phyloP scores from a whole-genome alignment of 2,329 filamentous ascomycete species.

The Fusarium mexicanum region DNA sequence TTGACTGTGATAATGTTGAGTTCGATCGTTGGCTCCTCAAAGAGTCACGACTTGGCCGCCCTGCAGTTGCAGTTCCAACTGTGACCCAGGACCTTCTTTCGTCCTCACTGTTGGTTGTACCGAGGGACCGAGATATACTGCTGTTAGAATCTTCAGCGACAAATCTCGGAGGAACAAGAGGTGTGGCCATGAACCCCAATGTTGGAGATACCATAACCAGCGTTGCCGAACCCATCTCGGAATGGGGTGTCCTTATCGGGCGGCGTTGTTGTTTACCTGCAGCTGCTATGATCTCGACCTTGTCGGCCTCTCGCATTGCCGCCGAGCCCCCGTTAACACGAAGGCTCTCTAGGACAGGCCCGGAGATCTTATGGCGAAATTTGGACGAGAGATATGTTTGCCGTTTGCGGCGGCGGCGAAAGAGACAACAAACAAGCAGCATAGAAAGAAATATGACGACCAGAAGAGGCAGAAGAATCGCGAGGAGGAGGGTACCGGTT shows the following conservation, averaged over 20 bases:
- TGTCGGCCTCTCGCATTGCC: conserved; percentile 38
- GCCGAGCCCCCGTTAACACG: conserved; percentile 41
- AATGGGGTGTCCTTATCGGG: conserved; percentile 32
- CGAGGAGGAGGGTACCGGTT: conserved; percentile 53
- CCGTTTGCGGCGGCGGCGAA: conserved; percentile 45
- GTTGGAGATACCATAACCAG: conserved; percentile 44
- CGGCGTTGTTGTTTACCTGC: conserved; percentile 17
- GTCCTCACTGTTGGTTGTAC: conserved; percentile 37
- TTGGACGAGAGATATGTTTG: conserved; percentile 44
- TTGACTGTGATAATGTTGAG: conserved; percentile 44
- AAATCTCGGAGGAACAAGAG: conserved; percentile 39
- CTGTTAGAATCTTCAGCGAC: conserved; percentile 39
- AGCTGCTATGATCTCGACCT: conserved; percentile 10
- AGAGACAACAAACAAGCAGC: conserved; percentile 48
- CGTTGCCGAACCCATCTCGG: conserved; percentile 39
- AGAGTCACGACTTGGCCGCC: conserved; percentile 41
- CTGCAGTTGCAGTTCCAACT: conserved; percentile 40
- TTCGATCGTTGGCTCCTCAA: conserved; percentile 40
- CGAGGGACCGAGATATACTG: conserved; percentile 31
- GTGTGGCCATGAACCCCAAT: conserved; percentile 34
- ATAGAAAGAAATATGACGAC: conserved; percentile 47
- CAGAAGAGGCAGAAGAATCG: conserved; percentile 56
- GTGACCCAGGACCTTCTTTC: conserved; percentile 50
- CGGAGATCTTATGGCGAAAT: conserved; percentile 47
- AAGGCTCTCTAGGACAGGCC: conserved; percentile 44